Base-by-base conservation (phyloP, 805 yeast genomes). In the Cephaloascus fragrans region DNA sequence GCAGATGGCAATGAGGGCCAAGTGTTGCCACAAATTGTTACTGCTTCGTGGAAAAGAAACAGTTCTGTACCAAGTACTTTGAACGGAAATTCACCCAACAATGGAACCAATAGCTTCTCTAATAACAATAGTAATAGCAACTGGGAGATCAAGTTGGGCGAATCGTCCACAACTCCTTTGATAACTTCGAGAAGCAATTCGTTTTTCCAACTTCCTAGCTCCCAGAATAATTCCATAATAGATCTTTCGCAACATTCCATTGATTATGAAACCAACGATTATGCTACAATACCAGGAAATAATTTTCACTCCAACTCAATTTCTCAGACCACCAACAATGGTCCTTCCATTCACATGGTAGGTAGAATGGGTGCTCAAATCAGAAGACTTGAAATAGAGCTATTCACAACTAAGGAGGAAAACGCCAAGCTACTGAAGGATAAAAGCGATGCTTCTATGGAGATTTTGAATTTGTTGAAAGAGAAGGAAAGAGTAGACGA, bases 331-430 rank as follows among this genome's bases (percentile, higher is more conserved):
- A 23, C 12, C 12, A 12, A 12, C 10, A 23, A 23, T 57, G 66
- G 63, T 9, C 56, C 64, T 1, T 55, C 62, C 17, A 69, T 80
- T 34, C 96, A 83, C 52, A 55, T 85, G 39, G 73, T 85, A 36
- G 77, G 82, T 44, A 84, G 81, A 49, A 69, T 93, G 68, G 78
- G 89, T 35, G 62, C 84, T 0, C 85, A 79, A 37, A 77, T 90
- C 16, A 71, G 95, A 42, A 70, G 89, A 40, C 63, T 90, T 32
- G 96, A 90, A 54, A 73, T 83, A 19, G 97, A 93, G 52, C 56
- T 88, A 14, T 58, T 75, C 34, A 70, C 83, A 0, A 59, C 79
- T 38, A 73, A 67, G 44, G 88, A 82, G 35, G 88, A 83, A 38
- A 69, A 81, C 35, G 65, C 62, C 19, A 66, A 67, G 40, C 55